phyloP scores from a whole-genome alignment of 2,329 filamentous ascomycete genomes.

The Xylaria sp. region DNA sequence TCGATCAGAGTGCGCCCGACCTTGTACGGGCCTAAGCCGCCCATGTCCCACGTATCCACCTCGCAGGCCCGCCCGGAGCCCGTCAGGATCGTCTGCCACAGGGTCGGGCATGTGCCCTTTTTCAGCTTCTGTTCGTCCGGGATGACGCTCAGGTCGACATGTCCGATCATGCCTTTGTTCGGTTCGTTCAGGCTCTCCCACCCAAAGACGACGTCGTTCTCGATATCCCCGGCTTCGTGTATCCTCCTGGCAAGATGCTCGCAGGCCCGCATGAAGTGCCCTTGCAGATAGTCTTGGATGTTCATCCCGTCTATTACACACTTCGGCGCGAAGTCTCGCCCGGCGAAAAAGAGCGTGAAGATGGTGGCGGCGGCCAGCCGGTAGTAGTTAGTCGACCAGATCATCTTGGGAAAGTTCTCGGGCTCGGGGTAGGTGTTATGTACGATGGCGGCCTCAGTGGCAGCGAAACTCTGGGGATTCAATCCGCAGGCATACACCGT shows the following conservation, averaged over 20 bases:
- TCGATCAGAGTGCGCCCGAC: constrained; percentile 82
- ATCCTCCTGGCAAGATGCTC: constrained; percentile 82
- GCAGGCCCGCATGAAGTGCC: constrained; percentile 81
- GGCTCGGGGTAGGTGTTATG: constrained; percentile 92
- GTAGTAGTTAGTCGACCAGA: constrained; percentile 97
- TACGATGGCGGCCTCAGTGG: constrained; percentile 88
- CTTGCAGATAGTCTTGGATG: constrained; percentile 92
- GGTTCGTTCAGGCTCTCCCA: constrained; percentile 98
- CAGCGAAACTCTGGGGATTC: constrained; percentile 81
- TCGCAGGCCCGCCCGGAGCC: constrained; percentile 92
- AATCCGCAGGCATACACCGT: constrained; percentile 93
- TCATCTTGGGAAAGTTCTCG: constrained; percentile 93
- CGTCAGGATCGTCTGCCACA: constrained; percentile 90
- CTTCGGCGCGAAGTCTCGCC: constrained; percentile 89
- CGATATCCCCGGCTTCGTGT: constrained; percentile 85
- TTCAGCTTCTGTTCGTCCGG: constrained; percentile 88
- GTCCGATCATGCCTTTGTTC: constrained; percentile 83
- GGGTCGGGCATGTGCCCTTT: constrained; percentile 89
- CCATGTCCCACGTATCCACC: constrained; percentile 91
- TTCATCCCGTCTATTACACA: constrained; percentile 94
- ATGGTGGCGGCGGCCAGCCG: constrained; percentile 85
- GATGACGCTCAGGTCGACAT: constrained; percentile 77
- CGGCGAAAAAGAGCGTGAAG: constrained; percentile 92
- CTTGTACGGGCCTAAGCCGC: constrained; percentile 88
- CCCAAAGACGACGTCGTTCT: constrained; percentile 84